These are phyloP conservation scores for Euphorbia schlechtendalii DNA, from an alignment of 441 rosid species.

Conservation along the genomic window DNA sequence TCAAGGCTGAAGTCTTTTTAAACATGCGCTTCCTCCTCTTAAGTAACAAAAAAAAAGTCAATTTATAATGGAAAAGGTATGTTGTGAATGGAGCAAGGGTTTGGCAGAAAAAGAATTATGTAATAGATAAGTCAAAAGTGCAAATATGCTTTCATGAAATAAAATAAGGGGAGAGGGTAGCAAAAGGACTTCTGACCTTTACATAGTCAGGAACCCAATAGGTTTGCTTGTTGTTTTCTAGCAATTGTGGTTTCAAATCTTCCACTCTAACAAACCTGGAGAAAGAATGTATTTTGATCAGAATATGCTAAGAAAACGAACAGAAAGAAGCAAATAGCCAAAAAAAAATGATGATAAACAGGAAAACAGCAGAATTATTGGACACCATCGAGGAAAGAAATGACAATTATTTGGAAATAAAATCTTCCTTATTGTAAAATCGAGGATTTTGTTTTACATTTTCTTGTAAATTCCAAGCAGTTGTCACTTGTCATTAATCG, in stretches of 20 bases:
- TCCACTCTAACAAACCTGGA: conserved; percentile 96
- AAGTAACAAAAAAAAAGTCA: too few species aligned
- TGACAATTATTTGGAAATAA: neutral
- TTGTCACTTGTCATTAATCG: too few species aligned
- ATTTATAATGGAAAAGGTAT: too few species aligned
- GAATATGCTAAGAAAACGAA: neutral
- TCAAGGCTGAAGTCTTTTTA: too few species aligned
- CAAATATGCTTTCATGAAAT: too few species aligned
- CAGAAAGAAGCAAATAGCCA: neutral
- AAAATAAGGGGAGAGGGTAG: neutral
- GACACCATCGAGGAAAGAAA: neutral
- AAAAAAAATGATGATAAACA: neutral
- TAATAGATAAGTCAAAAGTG: too few species aligned
- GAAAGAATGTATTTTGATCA: conserved; percentile 11
- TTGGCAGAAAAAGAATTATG: too few species aligned
- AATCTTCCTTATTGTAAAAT: neutral
- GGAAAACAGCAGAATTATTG: neutral
- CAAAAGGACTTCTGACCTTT: conserved; percentile 52
- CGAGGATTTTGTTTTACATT: neutral
- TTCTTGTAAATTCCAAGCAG: neutral
- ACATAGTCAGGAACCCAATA: conserved; percentile 97
- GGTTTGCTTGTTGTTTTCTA: conserved; percentile 83
- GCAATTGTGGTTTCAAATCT: conserved; percentile 62
- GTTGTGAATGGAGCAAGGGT: too few species aligned
- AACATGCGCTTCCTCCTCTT: too few species aligned